Conservation (phyloP, 306 rosid genomes). For the Prunus mira region DNA sequence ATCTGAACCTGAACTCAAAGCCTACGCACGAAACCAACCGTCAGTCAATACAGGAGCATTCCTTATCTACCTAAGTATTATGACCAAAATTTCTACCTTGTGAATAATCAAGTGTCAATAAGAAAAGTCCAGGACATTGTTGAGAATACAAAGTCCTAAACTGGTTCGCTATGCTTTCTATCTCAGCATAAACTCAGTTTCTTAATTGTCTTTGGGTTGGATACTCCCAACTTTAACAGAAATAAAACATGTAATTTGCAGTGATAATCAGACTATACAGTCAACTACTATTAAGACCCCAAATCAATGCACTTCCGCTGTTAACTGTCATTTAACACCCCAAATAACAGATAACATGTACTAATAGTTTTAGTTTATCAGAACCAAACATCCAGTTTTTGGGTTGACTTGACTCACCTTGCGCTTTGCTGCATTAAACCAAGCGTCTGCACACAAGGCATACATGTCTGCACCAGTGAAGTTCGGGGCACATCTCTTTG, state of each 20-base stretch:
- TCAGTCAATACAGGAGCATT: neutral
- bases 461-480: conserved; percentile 98
- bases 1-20: conserved; percentile 52
- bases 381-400: neutral
- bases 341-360: neutral
- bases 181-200: neutral
- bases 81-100: neutral
- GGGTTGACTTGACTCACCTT: conserved; percentile 43
- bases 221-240: neutral
- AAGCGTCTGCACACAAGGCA: conserved; percentile 96
- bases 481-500: conserved; percentile 78
- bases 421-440: conserved; percentile 95
- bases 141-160: neutral
- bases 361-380: neutral
- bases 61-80: neutral
- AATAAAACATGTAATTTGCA: neutral
- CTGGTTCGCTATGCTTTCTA: neutral
- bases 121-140: neutral
- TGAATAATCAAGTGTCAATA: neutral
- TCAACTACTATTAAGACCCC: neutral
- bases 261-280: neutral
- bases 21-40: conserved; percentile 43
- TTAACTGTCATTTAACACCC: neutral
- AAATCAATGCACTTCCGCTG: neutral
- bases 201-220: neutral